Evolutionary conservation across 192 early-diverging fungal genomes (phyloP).

Genomic region (Rhizophagus sp.): DNA sequence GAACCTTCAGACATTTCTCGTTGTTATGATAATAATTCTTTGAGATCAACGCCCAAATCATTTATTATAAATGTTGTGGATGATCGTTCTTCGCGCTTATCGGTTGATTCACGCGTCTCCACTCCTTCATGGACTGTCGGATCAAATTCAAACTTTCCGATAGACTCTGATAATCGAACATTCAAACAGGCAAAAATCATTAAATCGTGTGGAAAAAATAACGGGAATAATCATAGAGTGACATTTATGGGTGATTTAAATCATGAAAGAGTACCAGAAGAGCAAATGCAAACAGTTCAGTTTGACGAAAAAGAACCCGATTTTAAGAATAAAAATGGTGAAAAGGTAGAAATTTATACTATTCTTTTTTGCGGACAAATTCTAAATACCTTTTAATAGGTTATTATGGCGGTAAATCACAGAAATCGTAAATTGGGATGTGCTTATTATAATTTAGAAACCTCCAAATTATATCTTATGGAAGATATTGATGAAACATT

Average conservation of each 20-base stretch:
- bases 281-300: not conserved
- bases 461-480: conserved; percentile 43
- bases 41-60: too few species aligned
- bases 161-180: not conserved
- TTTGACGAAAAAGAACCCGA: too few species aligned
- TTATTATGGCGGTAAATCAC: conserved; percentile 41
- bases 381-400: conserved; percentile 17
- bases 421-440: conserved; percentile 38
- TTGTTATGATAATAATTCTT: too few species aligned
- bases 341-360: not conserved
- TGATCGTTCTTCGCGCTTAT: not conserved
- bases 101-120: not conserved
- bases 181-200: not conserved
- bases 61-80: not conserved
- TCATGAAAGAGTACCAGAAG: not conserved
- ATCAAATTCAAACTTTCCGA: not conserved
- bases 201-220: not conserved
- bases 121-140: not conserved
- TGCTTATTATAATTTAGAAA: conserved; percentile 37
- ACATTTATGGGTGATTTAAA: not conserved
- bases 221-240: not conserved
- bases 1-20: not conserved
- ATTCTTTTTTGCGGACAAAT: not conserved
- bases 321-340: not conserved
- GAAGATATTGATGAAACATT: conserved; percentile 39